A percentile compares a stretch with the other conserved stretches of the same genome.
phyloP scores from a whole-genome alignment of 2,329 filamentous ascomycete genomes.

The Xylariaceae sp. region DNA sequence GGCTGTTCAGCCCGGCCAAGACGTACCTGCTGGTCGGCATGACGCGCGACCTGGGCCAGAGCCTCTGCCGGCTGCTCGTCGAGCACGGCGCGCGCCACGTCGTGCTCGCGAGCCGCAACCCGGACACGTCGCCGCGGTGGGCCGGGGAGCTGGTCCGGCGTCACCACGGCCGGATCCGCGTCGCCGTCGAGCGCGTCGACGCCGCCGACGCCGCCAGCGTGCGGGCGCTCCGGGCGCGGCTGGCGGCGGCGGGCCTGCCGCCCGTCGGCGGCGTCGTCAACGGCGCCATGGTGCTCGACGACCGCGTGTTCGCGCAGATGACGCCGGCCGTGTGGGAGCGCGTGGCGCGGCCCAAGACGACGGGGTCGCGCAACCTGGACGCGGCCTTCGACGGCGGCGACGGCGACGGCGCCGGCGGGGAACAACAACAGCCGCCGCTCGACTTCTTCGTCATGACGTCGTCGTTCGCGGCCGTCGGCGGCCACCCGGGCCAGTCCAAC shows the following conservation, averaged over 20 bases:
- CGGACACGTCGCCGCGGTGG: slow-evolving; percentile 24
- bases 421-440: slow-evolving; percentile 18
- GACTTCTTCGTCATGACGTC: slow-evolving; percentile 42
- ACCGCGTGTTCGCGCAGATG: slow-evolving; percentile 35
- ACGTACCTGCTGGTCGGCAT: slow-evolving; percentile 34
- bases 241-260: slow-evolving; percentile 17
- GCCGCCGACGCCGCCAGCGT: slow-evolving; percentile 22
- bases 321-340: slow-evolving; percentile 27
- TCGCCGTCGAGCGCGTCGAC: slow-evolving; percentile 20
- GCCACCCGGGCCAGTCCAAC: slow-evolving; percentile 36
- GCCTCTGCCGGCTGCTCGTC: slow-evolving; percentile 31
- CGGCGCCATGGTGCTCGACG: slow-evolving; percentile 38
- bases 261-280: slow-evolving; percentile 33
- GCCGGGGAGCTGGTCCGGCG: slow-evolving; percentile 21
- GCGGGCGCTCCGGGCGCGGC: slow-evolving; percentile 14
- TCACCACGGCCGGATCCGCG: slow-evolving; percentile 11
- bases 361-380: slow-evolving; percentile 33
- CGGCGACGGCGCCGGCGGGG: too few species aligned
- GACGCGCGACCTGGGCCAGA: slow-evolving; percentile 38
- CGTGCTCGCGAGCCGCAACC: slow-evolving; percentile 33
- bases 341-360: slow-evolving; percentile 32
- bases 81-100: slow-evolving; percentile 31
- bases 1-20: slow-evolving; percentile 23
- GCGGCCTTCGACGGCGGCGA: slow-evolving; percentile 20
- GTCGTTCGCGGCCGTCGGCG: slow-evolving; percentile 36